Percentiles rank a stretch among this genome's conserved stretches.
Conservation (phyloP, 176 grass and related monocot species). For the Hordeum marinum region DNA sequence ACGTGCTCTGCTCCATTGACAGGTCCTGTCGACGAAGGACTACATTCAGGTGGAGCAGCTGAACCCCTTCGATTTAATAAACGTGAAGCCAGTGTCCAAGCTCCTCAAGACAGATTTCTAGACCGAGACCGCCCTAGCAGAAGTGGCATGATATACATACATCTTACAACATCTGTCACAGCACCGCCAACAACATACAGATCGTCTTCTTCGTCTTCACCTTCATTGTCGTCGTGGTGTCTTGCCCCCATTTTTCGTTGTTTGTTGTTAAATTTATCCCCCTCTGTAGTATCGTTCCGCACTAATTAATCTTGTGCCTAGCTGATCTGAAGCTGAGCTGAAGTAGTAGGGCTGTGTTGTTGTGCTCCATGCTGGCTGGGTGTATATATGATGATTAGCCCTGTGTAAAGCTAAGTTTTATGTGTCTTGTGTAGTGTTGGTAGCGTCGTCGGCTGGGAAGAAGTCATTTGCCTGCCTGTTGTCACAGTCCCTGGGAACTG, state of each 20-base stretch:
- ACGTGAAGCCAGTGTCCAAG: conserved; percentile 69
- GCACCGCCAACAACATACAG: conserved; percentile 30
- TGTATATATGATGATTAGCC: conserved; percentile 45
- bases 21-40: conserved; percentile 96
- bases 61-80: conserved; percentile 56
- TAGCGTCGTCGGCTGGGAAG: neutral
- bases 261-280: conserved; percentile 27
- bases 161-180: conserved; percentile 27
- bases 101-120: conserved; percentile 96
- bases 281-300: conserved; percentile 18
- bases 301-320: conserved; percentile 44
- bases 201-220: neutral
- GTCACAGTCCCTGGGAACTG: conserved; percentile 13
- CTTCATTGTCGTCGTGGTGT: neutral
- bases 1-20: neutral
- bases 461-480: conserved; percentile 14
- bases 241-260: conserved; percentile 24
- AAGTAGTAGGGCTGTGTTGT: conserved; percentile 13
- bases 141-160: conserved; percentile 30
- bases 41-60: conserved; percentile 86
- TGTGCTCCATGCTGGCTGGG: conserved; percentile 8
- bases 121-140: neutral
- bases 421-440: conserved; percentile 29
- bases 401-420: conserved; percentile 23
- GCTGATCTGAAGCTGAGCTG: conserved; percentile 16